Base-by-base conservation (phyloP, 2,329 filamentous ascomycete genomes). In the Trichoderma simmonsii region DNA sequence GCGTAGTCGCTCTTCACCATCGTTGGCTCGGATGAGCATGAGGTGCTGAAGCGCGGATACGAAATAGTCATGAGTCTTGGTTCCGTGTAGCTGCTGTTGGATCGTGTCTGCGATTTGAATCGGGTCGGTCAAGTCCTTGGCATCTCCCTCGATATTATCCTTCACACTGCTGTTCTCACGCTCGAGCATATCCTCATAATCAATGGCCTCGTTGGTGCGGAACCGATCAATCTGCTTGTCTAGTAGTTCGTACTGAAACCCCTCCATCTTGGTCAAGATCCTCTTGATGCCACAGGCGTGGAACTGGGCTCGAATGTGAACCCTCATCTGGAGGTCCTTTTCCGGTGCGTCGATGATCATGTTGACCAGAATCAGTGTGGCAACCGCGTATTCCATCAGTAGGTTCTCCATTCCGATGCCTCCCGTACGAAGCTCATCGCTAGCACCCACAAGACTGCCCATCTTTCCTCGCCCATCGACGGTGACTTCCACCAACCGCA, bases 381-480 rank as follows among this genome's bases (percentile, higher is more conserved):
- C 93, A 63, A 98, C 93, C 51, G 95, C 95, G 79, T 99, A 99
- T 87, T 99, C 96, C 96, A 99, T 98, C 69, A 99, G 88, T 78
- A 98, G 86, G 82, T 98, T 98, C 87, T 99, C 96, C 91, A 98
- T 97, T 80, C 96, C 96, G 78, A 98, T 97, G 75, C 96, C 96
- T 75, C 96, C 96, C 78, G 93, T 97, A 76, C 96, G 92, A 72
- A 97, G 91, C 84, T 99, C 96, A 78, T 98, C 96, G 78, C 94
- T 98, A 36, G 96, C 96, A 75, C 96, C 96, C 32, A 99, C 96
- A 77, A 98, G 86, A 83, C 95, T 98, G 77, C 96, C 96, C 94
- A 99, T 98, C 87, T 98, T 99, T 77, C 96, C 96, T 78, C 96
- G 92, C 51, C 96, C 96, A 82, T 98, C 96, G 75, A 98, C 91